Percentiles rank a stretch among this genome's conserved stretches.
These are phyloP conservation scores for Malania oleifera DNA, from an alignment of 164 flowering plant genomes.

Conservation along the genomic window DNA sequence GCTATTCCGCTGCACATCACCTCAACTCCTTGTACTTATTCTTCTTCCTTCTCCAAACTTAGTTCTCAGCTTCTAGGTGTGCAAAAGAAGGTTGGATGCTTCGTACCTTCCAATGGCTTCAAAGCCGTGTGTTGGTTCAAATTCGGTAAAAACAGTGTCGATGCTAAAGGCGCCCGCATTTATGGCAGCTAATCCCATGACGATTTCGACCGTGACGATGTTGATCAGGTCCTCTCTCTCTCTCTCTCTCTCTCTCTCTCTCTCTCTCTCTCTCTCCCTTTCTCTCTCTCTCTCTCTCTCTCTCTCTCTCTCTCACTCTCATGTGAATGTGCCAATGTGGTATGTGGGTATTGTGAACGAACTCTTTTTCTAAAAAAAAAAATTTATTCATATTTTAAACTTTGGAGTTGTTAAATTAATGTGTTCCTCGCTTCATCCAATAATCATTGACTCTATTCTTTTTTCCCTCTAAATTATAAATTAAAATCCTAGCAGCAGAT, in stretches of 20 bases:
- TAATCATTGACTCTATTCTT: too few relatives aligned
- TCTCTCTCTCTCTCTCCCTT: slow-evolving; percentile 1
- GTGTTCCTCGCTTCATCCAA: too few relatives aligned
- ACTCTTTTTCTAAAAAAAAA: too few relatives aligned
- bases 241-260: too few relatives aligned
- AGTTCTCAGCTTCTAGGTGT: slow-evolving; percentile 37
- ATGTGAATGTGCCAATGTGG: too few relatives aligned
- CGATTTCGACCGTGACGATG: slow-evolving; percentile 90
- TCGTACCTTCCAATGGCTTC: slow-evolving; percentile 38
- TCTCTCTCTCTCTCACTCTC: too few relatives aligned
- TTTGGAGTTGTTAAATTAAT: too few relatives aligned
- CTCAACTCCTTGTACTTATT: slow-evolving; percentile 14
- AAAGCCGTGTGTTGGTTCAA: slow-evolving; percentile 72
- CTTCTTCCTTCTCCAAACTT: slow-evolving; percentile 17
- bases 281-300: too few relatives aligned
- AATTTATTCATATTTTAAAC: too few relatives aligned
- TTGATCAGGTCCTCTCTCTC: slow-evolving; percentile 97
- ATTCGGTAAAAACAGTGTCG: slow-evolving; percentile 78
- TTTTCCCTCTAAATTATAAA: too few relatives aligned
- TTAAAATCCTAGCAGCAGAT: too few relatives aligned
- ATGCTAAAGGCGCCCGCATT: slow-evolving; percentile 91
- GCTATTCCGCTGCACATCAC: slow-evolving; percentile 8
- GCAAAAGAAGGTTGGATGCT: slow-evolving; percentile 21
- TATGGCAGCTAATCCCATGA: slow-evolving; percentile 83
- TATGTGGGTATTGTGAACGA: too few relatives aligned